Evolutionary conservation across 2,329 filamentous ascomycete species (phyloP).

Genomic region (Penicillium sp.): DNA sequence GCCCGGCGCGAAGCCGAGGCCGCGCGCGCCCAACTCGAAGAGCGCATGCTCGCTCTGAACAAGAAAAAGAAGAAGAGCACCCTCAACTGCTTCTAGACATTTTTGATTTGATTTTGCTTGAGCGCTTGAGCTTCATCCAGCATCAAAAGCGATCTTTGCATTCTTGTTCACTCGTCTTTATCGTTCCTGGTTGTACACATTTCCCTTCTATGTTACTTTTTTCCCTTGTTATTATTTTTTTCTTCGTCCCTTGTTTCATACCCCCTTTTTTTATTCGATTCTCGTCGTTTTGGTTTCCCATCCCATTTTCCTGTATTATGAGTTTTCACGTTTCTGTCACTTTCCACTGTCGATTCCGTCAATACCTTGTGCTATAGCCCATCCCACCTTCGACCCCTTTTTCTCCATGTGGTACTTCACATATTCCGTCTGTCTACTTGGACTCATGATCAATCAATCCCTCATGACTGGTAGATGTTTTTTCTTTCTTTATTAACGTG

Average conservation of each 20-base stretch:
- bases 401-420: slow-evolving; percentile 5
- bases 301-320: slow-evolving; percentile 25
- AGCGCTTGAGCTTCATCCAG: slow-evolving; percentile 2
- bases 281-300: not conserved
- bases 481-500: not conserved
- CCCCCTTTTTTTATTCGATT: slow-evolving; percentile 7
- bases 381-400: not conserved
- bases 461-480: slow-evolving; percentile 24
- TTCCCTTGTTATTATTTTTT: slow-evolving; percentile 12
- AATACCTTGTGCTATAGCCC: slow-evolving; percentile 25
- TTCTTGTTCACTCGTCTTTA: slow-evolving; percentile 13
- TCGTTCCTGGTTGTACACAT: slow-evolving; percentile 20
- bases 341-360: slow-evolving; percentile 14
- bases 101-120: not conserved
- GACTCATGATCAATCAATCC: slow-evolving; percentile 8
- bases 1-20: slow-evolving; percentile 88
- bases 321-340: slow-evolving; percentile 14
- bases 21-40: slow-evolving; percentile 83
- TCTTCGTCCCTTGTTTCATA: slow-evolving; percentile 7
- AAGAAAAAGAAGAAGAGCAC: slow-evolving; percentile 93
- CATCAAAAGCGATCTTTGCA: slow-evolving; percentile 20
- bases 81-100: slow-evolving; percentile 90
- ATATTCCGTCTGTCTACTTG: slow-evolving; percentile 12
- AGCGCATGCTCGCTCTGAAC: slow-evolving; percentile 88
- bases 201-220: slow-evolving; percentile 11